Conservation (phyloP, 176 grass and related monocot species). For the Triticum urartu region DNA sequence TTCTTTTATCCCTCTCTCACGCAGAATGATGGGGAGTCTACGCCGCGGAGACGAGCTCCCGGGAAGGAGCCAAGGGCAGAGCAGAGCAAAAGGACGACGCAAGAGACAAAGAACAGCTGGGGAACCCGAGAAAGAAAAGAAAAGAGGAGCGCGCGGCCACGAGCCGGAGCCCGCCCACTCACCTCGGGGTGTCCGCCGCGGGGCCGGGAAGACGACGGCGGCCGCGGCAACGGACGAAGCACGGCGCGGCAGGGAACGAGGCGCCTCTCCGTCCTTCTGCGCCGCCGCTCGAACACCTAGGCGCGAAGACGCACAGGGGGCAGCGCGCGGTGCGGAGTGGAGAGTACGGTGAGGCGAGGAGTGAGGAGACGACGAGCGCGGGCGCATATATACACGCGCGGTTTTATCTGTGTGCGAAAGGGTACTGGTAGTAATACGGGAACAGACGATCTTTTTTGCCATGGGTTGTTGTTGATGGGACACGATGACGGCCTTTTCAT, state of each 20-base stretch:
- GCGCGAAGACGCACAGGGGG: too few species aligned
- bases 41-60: too few species aligned
- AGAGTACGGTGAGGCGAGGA: too few species aligned
- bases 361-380: too few species aligned
- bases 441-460: neutral
- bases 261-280: too few species aligned
- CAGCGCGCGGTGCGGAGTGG: too few species aligned
- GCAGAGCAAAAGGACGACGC: neutral
- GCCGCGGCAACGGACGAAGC: conserved; percentile 4
- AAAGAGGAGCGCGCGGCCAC: neutral
- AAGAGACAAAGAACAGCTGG: conserved; percentile 1
- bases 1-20: neutral
- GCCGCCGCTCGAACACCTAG: too few species aligned
- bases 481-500: neutral
- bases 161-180: neutral
- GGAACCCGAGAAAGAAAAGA: neutral
- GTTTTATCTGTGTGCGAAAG: too few species aligned
- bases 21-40: neutral
- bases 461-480: neutral
- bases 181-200: conserved; percentile 17
- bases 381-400: too few species aligned
- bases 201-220: neutral
- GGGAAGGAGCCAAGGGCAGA: too few species aligned
- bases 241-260: too few species aligned
- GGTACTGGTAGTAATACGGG: too few species aligned